A percentile compares a stretch with the other conserved stretches of the same genome.
Conservation (phyloP, 768 basidiomycete species). For the Cystofilobasidium ferigula region DNA sequence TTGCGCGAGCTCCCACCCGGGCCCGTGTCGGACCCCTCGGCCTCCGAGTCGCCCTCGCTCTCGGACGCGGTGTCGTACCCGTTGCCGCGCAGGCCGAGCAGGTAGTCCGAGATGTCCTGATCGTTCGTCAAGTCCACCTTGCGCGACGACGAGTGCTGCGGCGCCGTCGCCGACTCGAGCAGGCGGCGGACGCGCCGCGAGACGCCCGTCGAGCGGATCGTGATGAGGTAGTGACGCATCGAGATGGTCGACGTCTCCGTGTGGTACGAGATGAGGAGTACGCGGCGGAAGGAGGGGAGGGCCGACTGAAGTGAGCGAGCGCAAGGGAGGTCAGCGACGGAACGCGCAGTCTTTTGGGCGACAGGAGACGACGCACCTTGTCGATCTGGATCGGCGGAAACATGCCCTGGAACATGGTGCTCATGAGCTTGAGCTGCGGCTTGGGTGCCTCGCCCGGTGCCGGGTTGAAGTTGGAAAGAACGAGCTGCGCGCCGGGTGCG, state of each 20-base stretch:
- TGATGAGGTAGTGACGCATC: conserved; percentile 87
- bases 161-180: conserved; percentile 49
- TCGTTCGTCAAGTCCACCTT: conserved; percentile 70
- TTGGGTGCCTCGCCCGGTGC: conserved; percentile 48
- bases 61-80: conserved; percentile 60
- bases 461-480: conserved; percentile 58
- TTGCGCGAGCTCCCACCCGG: conserved; percentile 43
- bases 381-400: conserved; percentile 72
- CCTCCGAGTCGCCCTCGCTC: conserved; percentile 46
- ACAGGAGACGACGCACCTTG: conserved; percentile 32
- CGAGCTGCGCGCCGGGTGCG: conserved; percentile 58
- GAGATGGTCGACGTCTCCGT: conserved; percentile 74
- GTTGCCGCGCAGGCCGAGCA: conserved; percentile 52
- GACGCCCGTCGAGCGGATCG: conserved; percentile 86
- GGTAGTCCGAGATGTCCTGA: conserved; percentile 89
- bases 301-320: conserved; percentile 51
- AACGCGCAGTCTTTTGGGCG: no score
- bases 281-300: conserved; percentile 53
- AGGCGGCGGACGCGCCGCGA: conserved; percentile 81
- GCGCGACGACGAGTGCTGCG: conserved; percentile 9
- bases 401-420: conserved; percentile 91
- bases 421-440: conserved; percentile 77
- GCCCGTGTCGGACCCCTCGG: conserved; percentile 40
- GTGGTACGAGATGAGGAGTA: conserved; percentile 88
- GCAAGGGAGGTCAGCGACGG: not conserved